phyloP scores from a whole-genome alignment of 2,329 filamentous ascomycete species.

The Pseudogymnoascus sp. region DNA sequence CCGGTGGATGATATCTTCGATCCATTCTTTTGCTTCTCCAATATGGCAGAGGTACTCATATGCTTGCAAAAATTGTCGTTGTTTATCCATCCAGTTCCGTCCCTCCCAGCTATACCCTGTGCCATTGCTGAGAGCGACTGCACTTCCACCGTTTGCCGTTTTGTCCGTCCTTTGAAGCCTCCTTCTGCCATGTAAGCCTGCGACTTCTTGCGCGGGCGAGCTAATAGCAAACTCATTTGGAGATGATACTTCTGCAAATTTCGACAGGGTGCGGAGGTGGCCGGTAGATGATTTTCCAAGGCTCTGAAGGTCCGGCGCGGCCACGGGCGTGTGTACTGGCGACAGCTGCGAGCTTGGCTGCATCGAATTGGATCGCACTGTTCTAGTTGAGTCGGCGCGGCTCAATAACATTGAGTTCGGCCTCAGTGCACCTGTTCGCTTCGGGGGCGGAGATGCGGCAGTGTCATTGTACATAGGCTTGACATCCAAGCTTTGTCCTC shows the following conservation, averaged over 20 bases:
- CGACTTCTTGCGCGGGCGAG: constrained; percentile 73
- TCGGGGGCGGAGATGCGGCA: constrained; percentile 8
- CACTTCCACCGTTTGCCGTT: constrained; percentile 29
- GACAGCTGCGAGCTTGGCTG: constrained; percentile 26
- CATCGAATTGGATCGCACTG: constrained; percentile 31
- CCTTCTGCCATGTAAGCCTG: constrained; percentile 75
- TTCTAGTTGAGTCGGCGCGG: constrained; percentile 44
- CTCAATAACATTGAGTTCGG: constrained; percentile 56
- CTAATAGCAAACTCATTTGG: constrained; percentile 76
- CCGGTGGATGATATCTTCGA: constrained; percentile 81
- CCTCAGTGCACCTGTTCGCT: constrained; percentile 25
- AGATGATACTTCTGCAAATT: constrained; percentile 65
- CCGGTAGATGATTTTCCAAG: constrained; percentile 84
- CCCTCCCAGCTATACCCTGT: constrained; percentile 64
- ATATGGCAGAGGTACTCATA: constrained; percentile 99
- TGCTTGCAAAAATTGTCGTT: constrained; percentile 89
- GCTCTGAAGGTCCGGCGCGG: constrained; percentile 66
- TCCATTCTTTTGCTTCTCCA: constrained; percentile 98
- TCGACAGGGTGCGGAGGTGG: constrained; percentile 80
- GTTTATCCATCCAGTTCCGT: constrained; percentile 98
- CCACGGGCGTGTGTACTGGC: constrained; percentile 39
- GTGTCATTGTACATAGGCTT: constrained; percentile 17
- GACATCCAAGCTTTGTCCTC: constrained; percentile 11
- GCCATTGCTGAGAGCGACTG: constrained; percentile 38
- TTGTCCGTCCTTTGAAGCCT: constrained; percentile 67